Evolutionary conservation across 1,284 basidiomycete genomes (phyloP).

Genomic region (Quambalaria eucalypti): DNA sequence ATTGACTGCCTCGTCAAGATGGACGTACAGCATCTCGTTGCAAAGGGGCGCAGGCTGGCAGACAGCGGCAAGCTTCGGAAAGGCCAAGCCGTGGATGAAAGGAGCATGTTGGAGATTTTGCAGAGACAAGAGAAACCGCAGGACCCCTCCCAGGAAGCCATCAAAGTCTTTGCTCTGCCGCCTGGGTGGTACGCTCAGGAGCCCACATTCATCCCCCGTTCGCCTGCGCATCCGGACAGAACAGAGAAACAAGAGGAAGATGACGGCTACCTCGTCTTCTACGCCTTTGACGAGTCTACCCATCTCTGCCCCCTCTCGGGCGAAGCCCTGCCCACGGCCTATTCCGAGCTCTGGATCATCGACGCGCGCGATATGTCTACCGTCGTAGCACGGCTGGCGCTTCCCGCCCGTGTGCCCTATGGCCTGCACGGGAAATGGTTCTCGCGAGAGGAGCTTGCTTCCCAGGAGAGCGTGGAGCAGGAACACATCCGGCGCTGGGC

Average conservation of each 20-base stretch:
- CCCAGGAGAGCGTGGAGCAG: background rate
- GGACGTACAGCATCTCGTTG: conserved; percentile 47
- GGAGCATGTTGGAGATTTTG: conserved; percentile 48
- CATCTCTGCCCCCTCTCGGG: conserved; percentile 43
- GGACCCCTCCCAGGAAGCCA: conserved; percentile 12
- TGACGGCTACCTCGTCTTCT: conserved; percentile 52
- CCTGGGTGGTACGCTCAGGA: conserved; percentile 50
- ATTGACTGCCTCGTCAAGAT: conserved; percentile 52
- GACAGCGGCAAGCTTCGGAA: conserved; percentile 18
- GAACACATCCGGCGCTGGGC: background rate
- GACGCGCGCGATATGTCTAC: conserved; percentile 49
- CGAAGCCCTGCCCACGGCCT: conserved; percentile 41
- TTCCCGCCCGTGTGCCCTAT: conserved; percentile 50
- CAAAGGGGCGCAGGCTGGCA: conserved; percentile 35
- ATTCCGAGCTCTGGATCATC: conserved; percentile 51
- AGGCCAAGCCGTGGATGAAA: conserved; percentile 45
- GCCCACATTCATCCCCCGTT: conserved; percentile 48
- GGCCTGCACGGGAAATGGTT: conserved; percentile 47
- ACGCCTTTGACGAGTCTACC: conserved; percentile 51
- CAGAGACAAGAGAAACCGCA: too few species aligned
- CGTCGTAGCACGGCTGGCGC: conserved; percentile 48
- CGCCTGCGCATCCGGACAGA: too few species aligned
- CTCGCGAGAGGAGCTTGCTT: conserved; percentile 30
- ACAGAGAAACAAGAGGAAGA: conserved; percentile 43
- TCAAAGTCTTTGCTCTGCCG: conserved; percentile 50